These are phyloP conservation scores for Astrephomene gubernaculifera DNA, from an alignment of 139 green algal genomes.

Conservation along the genomic window DNA sequence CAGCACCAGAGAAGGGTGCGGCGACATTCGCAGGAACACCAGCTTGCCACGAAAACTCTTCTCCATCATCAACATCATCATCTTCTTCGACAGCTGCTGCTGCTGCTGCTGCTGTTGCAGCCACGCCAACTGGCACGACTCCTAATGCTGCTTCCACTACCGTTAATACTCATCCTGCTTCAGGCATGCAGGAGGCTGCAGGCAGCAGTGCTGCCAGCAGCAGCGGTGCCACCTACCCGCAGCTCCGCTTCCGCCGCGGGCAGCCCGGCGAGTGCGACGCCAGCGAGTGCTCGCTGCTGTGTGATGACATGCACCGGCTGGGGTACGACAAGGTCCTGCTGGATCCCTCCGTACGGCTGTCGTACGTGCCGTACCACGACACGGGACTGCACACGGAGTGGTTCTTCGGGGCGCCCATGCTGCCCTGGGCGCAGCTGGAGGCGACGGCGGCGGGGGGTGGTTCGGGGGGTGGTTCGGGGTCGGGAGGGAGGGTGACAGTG, in stretches of 20 bases:
- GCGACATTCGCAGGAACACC: too few relatives aligned
- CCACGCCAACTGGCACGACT: too few relatives aligned
- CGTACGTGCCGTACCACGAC: slow-evolving; percentile 51
- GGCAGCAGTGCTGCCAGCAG: neutral
- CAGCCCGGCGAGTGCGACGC: slow-evolving; percentile 58
- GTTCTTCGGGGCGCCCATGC: neutral
- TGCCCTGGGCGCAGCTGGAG: slow-evolving; percentile 8
- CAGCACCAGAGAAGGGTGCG: too few relatives aligned
- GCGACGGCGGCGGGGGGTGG: neutral
- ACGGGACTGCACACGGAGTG: slow-evolving; percentile 1
- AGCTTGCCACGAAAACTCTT: too few relatives aligned
- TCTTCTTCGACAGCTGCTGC: too few relatives aligned
- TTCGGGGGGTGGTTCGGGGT: neutral
- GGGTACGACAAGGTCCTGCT: slow-evolving; percentile 64
- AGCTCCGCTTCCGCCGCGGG: slow-evolving; percentile 17
- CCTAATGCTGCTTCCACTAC: too few relatives aligned
- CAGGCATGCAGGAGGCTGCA: too few relatives aligned
- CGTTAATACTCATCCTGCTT: too few relatives aligned
- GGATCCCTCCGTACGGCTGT: slow-evolving; percentile 67
- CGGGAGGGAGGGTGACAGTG: neutral
- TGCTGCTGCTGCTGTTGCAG: too few relatives aligned
- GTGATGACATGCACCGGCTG: slow-evolving; percentile 64
- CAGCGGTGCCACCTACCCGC: neutral
- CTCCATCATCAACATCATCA: too few relatives aligned
- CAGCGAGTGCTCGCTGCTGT: slow-evolving; percentile 73